Conservation (phyloP, 2,329 filamentous ascomycete species). For the Dothistroma septosporum region DNA sequence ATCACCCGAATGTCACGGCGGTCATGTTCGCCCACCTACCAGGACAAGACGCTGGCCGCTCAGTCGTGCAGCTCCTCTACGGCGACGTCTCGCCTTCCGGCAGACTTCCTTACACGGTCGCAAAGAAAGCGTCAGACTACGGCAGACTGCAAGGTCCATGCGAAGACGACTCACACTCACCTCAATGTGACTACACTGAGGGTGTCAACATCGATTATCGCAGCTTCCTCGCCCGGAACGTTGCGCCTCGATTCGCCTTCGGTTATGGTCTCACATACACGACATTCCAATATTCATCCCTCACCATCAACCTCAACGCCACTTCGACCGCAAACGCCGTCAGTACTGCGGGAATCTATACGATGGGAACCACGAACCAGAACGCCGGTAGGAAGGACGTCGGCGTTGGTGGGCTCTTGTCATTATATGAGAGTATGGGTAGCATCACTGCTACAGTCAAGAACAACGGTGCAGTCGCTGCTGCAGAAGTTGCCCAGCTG, state of each 20-base stretch:
- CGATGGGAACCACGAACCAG: constrained; percentile 30
- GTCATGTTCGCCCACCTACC: constrained; percentile 62
- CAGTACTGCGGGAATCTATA: constrained; percentile 25
- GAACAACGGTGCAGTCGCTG: constrained; percentile 48
- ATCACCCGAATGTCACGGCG: constrained; percentile 61
- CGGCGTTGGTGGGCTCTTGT: constrained; percentile 27
- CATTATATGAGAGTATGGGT: constrained; percentile 50
- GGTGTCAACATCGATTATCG: constrained; percentile 39
- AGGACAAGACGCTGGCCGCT: constrained; percentile 58
- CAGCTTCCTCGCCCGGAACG: constrained; percentile 30
- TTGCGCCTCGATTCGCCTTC: constrained; percentile 35
- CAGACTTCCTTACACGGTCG: constrained; percentile 59
- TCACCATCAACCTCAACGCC: constrained; percentile 27
- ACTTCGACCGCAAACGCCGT: constrained; percentile 24
- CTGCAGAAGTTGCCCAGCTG: constrained; percentile 53
- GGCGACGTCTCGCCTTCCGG: constrained; percentile 56
- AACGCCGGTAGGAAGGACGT: constrained; percentile 25
- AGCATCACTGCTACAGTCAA: constrained; percentile 47
- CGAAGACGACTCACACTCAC: constrained; percentile 20
- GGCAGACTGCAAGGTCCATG: constrained; percentile 40
- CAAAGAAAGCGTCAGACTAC: constrained; percentile 55
- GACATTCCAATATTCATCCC: constrained; percentile 32
- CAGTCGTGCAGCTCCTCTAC: constrained; percentile 55
- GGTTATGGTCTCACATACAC: constrained; percentile 39
- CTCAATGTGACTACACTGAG: constrained; percentile 35